Base-by-base conservation (phyloP, 495 filamentous ascomycete genomes). In the Evernia prunastri region DNA sequence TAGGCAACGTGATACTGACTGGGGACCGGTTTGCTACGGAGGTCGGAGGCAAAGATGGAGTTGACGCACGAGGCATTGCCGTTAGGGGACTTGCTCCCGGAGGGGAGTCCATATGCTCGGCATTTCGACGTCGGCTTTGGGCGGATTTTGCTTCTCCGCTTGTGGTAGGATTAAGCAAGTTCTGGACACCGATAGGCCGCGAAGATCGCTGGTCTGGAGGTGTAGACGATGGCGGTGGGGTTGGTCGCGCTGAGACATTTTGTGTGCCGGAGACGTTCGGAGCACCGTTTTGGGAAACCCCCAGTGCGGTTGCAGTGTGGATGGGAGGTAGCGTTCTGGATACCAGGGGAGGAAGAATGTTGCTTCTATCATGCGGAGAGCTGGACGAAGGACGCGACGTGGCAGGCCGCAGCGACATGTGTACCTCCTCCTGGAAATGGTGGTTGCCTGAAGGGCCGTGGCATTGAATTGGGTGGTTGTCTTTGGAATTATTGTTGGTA, bases 101-200 rank as follows among this genome's bases (percentile, higher is more conserved):
- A 25, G 73, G 72, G 18, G 74, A 67, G 23, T 68, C 73, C 45
- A 69, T 43, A 23, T 65, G 67, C 53, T 70, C 68, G 36, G 73
- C 74, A 45, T 70, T 54, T 64, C 66, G 64, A 53, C 60, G 43
- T 66, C 58, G 51, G 62, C 43, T 58, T 35, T 57, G 56, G 27
- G 31, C 31, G 27, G 47, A 37, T 25, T 63, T 18, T 27, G 57
- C 59, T 45, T 70, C 69, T 64, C 76, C 74, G 12, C 74, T 66
- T 59, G 66, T 54, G 11, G 76, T 71, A 9, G 76, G 78, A 57
- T 83, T 83, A 67, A 83, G 67, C 57, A 83, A 77, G 43, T 79
- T 76, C 61, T 81, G 78, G 25, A 83, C 77, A 4, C 79, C 80
- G 64, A 81, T 78, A 27, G 79, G 72, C n/a, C 80, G 76, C 27